phyloP scores from a whole-genome alignment of 257 asterid genomes.

The Oldenlandia corymbosa region DNA sequence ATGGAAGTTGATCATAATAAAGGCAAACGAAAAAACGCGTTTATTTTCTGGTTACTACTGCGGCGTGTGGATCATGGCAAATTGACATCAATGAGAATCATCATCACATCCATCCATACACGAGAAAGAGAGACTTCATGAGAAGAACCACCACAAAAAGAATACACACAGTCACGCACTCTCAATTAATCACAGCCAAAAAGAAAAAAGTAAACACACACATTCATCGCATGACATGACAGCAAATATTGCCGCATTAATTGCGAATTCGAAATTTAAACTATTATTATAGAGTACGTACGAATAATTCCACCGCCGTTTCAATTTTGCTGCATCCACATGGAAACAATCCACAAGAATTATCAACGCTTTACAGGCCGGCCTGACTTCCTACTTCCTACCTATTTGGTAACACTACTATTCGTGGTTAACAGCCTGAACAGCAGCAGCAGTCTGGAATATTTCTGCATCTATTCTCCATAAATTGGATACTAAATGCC shows the following conservation, averaged over 20 bases:
- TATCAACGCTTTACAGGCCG: not conserved
- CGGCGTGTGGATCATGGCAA: constrained; percentile 8
- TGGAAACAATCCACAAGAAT: not conserved
- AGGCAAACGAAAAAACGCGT: constrained; percentile 1
- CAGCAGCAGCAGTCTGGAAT: not conserved
- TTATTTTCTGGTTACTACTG: not conserved
- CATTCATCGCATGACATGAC: not conserved
- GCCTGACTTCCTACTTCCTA: not conserved
- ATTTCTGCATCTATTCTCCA: not conserved
- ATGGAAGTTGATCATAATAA: not conserved
- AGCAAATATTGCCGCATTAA: not conserved
- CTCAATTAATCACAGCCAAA: not conserved
- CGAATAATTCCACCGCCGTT: not conserved
- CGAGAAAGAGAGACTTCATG: not conserved
- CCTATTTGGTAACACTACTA: not conserved
- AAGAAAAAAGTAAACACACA: no score
- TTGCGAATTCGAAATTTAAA: not conserved
- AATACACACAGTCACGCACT: not conserved
- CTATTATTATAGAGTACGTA: no score
- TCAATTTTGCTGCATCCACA: constrained; percentile 12
- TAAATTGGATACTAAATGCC: not conserved
- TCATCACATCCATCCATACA: not conserved
- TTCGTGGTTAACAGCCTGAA: constrained; percentile 4
- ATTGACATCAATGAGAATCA: not conserved
- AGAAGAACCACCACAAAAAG: not conserved